Evolutionary conservation across 805 yeast genomes (phyloP), one percentile per base, ranked within the genome.

Genomic region (Cyberlindnera samutprakarnensis): DNA sequence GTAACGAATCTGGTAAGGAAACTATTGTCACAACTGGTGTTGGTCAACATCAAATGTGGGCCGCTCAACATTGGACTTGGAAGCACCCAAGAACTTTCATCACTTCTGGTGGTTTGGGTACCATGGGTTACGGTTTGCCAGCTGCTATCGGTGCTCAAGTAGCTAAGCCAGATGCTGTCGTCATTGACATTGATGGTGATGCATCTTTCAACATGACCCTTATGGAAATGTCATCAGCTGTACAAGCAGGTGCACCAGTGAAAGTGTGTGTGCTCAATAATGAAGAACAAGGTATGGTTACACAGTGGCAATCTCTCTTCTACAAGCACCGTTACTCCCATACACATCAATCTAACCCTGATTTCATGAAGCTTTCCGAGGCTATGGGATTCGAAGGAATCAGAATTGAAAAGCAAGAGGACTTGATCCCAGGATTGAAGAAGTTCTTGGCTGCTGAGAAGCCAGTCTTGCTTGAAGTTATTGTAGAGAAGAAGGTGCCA

Each of bases 41-140:
- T 32, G 98, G 98, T 39, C 98, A 92, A 70, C 98, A 90, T 71
- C 98, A 90, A 68, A 90, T 90, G 98, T 90, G 98, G 98, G 94
- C 97, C 23, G 97, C 97, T 18, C 98, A 92, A 66, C 88, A 87
- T 62, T 88, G 83, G 76, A 75, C 87, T 32, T 90, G 96, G 95
- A 80, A 78, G 40, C 64, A 72, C 42, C 98, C 98, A 50, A 77
- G 97, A 61, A 71, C 94, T 31, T 80, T 92, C 66, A 82, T 90
- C 58, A 87, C 97, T n/a, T 86, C 96, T 31, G 98, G 98, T 64
- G 98, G 98, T 50, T 72, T 90, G 51, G 98, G 98, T 51, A 90
- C 98, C 36, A 90, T 90, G 98, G 98, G 98, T 40, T 90, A 65
- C 64, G 98, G 98, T 43, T 66, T 90, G 43, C 98, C 98, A 18